A percentile compares a stretch with the other conserved stretches of the same genome.
Evolutionary conservation across 169 alveolate genomes (phyloP).

Genomic region (Plasmodium knowlesi): DNA sequence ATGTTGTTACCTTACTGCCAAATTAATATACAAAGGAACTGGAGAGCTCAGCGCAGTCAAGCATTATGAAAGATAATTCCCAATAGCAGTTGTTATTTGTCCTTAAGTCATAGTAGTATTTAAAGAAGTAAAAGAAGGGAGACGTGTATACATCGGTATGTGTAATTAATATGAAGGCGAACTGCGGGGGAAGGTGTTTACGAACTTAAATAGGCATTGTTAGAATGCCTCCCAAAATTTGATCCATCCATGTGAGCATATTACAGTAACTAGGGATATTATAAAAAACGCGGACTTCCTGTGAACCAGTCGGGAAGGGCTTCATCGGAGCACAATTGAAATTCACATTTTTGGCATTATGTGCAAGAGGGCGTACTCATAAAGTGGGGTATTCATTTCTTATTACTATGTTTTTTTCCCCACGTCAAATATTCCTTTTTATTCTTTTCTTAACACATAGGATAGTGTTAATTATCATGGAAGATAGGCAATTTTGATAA

Average conservation of each 20-base stretch:
- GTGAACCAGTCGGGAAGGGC: neutral
- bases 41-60: neutral
- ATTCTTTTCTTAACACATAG: neutral
- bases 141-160: neutral
- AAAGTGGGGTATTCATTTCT: neutral
- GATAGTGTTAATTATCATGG: neutral
- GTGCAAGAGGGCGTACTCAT: neutral
- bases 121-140: neutral
- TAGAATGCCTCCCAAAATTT: neutral
- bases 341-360: neutral
- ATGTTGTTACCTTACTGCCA: neutral
- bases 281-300: neutral
- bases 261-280: neutral
- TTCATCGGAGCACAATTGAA: neutral
- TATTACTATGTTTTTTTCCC: neutral
- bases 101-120: neutral
- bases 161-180: neutral
- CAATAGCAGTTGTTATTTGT: neutral
- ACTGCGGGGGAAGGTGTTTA: neutral
- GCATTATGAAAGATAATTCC: neutral
- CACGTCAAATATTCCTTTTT: neutral
- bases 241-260: neutral
- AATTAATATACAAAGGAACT: neutral
- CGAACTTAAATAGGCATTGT: neutral
- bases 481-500: neutral